A percentile compares a stretch with the other conserved stretches of the same genome.
phyloP scores from a whole-genome alignment of 345 rosid genomes.

The Eucalyptus fibrosa region DNA sequence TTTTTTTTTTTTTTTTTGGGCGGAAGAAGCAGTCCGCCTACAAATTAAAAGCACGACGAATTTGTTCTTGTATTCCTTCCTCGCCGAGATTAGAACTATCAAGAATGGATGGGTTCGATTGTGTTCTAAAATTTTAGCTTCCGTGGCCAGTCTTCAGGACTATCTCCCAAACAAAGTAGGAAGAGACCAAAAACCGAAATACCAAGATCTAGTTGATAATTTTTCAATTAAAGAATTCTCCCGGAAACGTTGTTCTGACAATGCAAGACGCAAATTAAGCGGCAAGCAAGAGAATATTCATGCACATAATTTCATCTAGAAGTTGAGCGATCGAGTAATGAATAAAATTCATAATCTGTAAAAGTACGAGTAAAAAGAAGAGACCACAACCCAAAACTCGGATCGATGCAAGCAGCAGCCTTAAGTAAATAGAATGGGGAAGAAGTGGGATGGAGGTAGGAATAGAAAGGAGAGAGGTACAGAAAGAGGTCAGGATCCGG shows the following conservation, averaged over 20 bases:
- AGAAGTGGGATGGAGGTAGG: neutral
- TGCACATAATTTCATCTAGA: neutral
- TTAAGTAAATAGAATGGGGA: neutral
- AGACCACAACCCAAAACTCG: neutral
- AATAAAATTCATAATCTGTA: neutral
- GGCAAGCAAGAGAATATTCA: neutral
- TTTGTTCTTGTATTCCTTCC: neutral
- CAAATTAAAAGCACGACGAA: neutral
- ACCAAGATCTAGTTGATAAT: neutral
- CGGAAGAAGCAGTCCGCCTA: neutral
- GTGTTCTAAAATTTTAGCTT: neutral
- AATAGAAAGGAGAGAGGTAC: neutral
- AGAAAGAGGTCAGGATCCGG: neutral
- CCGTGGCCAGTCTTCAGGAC: neutral
- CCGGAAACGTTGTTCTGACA: neutral
- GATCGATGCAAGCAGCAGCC: neutral
- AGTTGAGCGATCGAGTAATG: neutral
- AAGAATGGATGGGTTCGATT: neutral
- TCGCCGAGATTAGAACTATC: neutral
- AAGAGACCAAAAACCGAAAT: neutral
- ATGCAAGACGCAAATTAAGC: neutral
- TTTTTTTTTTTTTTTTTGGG: neutral
- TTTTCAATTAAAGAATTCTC: neutral
- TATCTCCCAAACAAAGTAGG: neutral
- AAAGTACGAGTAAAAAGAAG: neutral